Evolutionary conservation across 345 rosid species (phyloP).

Genomic region (Eucalyptus tenuipes): DNA sequence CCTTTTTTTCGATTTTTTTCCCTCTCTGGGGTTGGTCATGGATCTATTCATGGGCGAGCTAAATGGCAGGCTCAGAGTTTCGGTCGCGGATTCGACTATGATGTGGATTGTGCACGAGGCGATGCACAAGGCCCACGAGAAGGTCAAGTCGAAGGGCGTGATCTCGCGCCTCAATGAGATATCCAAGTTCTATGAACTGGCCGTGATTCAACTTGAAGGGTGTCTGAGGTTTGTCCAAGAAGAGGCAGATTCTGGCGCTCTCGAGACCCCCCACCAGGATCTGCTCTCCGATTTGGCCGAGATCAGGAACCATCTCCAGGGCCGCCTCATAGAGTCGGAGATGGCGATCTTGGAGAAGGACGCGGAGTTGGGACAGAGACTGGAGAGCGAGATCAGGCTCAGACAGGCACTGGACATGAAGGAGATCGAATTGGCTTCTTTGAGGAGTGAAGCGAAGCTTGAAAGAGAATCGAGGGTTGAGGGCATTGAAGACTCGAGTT

Average conservation of each 20-base stretch:
- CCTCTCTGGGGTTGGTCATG: conserved; percentile 2
- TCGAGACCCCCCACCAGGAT: conserved; percentile 49
- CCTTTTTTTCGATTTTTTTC: background rate
- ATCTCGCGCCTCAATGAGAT: conserved; percentile 61
- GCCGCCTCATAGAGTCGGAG: conserved; percentile 55
- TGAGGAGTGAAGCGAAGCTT: conserved; percentile 30
- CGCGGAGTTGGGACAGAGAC: conserved; percentile 33
- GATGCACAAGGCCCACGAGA: conserved; percentile 73
- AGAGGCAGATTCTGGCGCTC: conserved; percentile 28
- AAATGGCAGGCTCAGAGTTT: conserved; percentile 41
- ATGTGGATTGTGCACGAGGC: conserved; percentile 68
- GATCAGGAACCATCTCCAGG: conserved; percentile 60
- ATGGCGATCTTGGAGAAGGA: conserved; percentile 62
- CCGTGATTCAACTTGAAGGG: conserved; percentile 66
- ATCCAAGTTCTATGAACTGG: conserved; percentile 70
- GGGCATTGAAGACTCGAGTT: conserved; percentile 3
- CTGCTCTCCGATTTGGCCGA: conserved; percentile 47
- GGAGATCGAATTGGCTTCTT: conserved; percentile 40
- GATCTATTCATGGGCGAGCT: conserved; percentile 26
- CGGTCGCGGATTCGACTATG: conserved; percentile 69
- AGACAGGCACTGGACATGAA: conserved; percentile 42
- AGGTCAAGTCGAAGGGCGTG: conserved; percentile 53
- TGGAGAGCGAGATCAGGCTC: conserved; percentile 40
- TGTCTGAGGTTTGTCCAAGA: conserved; percentile 67
- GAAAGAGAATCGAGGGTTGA: conserved; percentile 13